Evolutionary conservation across 176 grass and related monocot genomes (phyloP).

Genomic region (Oryza brachyantha): DNA sequence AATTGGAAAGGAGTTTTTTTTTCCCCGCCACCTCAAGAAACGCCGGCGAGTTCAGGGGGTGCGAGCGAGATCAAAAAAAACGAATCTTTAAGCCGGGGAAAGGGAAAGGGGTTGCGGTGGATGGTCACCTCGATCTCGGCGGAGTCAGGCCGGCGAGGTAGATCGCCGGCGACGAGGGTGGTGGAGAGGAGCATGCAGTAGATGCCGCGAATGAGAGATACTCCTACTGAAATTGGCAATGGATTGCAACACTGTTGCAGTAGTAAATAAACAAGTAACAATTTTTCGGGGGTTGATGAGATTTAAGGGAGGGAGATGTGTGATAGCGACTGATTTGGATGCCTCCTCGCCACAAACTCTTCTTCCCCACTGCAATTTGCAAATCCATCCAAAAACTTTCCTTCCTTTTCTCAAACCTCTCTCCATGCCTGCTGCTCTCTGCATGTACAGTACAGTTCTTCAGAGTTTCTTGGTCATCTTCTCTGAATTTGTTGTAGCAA

Average conservation of each 20-base stretch:
- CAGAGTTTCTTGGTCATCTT: too few species aligned
- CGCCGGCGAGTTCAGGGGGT: not conserved
- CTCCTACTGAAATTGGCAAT: too few species aligned
- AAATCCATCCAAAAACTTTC: not conserved
- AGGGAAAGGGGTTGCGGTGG: not conserved
- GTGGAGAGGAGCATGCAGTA: conserved; percentile 2
- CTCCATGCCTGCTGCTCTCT: too few species aligned
- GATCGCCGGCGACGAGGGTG: conserved; percentile 4
- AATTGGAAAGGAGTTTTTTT: not conserved
- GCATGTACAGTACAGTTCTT: not conserved
- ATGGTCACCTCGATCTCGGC: conserved; percentile 12
- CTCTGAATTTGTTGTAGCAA: not conserved
- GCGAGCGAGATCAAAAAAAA: too few species aligned
- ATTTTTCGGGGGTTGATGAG: conserved; percentile 12
- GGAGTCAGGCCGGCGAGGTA: not conserved
- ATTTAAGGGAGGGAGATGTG: conserved; percentile 26
- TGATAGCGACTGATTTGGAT: not conserved
- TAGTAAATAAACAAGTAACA: not conserved
- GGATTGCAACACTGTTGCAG: not conserved
- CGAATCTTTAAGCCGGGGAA: not conserved
- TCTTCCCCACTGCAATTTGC: not conserved
- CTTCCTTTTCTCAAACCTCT: not conserved
- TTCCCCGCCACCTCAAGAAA: not conserved
- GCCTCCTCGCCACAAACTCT: not conserved
- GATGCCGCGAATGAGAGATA: conserved; percentile 41